These are phyloP conservation scores for Conoideocrella luteorostrata DNA, from an alignment of 2,329 filamentous ascomycete species.

Conservation along the genomic window DNA sequence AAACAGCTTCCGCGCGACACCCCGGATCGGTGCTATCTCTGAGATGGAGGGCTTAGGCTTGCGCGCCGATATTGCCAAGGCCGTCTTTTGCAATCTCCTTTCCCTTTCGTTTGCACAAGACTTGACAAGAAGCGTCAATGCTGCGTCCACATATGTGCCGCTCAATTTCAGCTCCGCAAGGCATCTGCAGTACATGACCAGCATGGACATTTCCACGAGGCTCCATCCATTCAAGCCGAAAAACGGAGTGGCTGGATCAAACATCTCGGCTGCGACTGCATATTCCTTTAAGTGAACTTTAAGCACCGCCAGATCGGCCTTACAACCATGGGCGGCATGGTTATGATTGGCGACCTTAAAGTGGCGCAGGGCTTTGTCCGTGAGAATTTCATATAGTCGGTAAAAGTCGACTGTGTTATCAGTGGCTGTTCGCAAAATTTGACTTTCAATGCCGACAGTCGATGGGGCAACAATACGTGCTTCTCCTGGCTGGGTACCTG, in stretches of 20 bases:
- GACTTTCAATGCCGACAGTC: slow-evolving; percentile 32
- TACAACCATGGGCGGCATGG: slow-evolving; percentile 69
- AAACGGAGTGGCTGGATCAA: slow-evolving; percentile 70
- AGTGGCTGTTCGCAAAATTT: slow-evolving; percentile 54
- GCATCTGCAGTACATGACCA: slow-evolving; percentile 80
- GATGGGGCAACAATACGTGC: slow-evolving; percentile 14
- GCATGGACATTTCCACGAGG: slow-evolving; percentile 71
- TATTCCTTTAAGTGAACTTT: slow-evolving; percentile 74
- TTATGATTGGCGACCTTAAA: slow-evolving; percentile 72
- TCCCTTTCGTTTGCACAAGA: slow-evolving; percentile 50
- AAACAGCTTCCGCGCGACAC: slow-evolving; percentile 42
- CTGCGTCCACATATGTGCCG: slow-evolving; percentile 72
- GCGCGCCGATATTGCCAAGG: slow-evolving; percentile 11
- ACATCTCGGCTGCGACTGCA: slow-evolving; percentile 65
- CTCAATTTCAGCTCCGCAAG: slow-evolving; percentile 68
- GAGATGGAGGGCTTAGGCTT: slow-evolving; percentile 12
- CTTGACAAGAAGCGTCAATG: slow-evolving; percentile 68
- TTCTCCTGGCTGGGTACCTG: slow-evolving; percentile 5
- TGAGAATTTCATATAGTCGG: slow-evolving; percentile 66
- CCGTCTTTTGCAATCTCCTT: slow-evolving; percentile 31
- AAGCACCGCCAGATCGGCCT: slow-evolving; percentile 80
- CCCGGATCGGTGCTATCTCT: slow-evolving; percentile 36
- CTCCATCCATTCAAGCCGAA: slow-evolving; percentile 77
- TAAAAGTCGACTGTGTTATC: slow-evolving; percentile 59
- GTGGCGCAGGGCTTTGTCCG: slow-evolving; percentile 75